Evolutionary conservation across 345 rosid species (phyloP).

Genomic region (Eucalyptus urophylla): DNA sequence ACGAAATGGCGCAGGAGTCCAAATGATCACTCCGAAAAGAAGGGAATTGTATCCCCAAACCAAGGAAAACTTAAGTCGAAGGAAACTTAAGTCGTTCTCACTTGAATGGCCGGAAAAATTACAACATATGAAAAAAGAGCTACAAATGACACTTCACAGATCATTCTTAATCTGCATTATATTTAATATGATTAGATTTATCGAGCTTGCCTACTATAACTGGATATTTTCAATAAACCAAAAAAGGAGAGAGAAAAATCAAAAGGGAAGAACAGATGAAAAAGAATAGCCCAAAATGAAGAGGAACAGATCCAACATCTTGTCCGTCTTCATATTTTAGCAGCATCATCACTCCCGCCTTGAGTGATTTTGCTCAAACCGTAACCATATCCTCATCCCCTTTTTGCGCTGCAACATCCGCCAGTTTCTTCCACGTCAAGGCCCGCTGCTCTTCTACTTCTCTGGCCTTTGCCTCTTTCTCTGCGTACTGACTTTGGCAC

Average conservation of each 20-base stretch:
- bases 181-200: not conserved
- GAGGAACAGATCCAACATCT: not conserved
- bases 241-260: not conserved
- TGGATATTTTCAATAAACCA: not conserved
- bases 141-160: not conserved
- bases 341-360: not conserved
- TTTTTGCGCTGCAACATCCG: constrained; percentile 17
- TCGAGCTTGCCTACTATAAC: not conserved
- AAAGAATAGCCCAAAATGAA: not conserved
- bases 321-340: not conserved
- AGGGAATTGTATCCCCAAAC: not conserved
- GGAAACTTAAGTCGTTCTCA: not conserved
- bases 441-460: constrained; percentile 32
- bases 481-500: constrained; percentile 20
- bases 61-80: not conserved
- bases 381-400: constrained; percentile 21
- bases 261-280: not conserved
- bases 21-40: not conserved
- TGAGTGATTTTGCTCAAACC: not conserved
- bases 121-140: not conserved
- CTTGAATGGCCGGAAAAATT: not conserved
- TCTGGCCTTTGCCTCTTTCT: constrained; percentile 18
- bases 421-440: constrained; percentile 29
- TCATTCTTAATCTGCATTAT: not conserved
- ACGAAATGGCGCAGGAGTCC: not conserved